Base-by-base conservation (phyloP, 78 protist species). In the Cavenderia fasciculata region DNA sequence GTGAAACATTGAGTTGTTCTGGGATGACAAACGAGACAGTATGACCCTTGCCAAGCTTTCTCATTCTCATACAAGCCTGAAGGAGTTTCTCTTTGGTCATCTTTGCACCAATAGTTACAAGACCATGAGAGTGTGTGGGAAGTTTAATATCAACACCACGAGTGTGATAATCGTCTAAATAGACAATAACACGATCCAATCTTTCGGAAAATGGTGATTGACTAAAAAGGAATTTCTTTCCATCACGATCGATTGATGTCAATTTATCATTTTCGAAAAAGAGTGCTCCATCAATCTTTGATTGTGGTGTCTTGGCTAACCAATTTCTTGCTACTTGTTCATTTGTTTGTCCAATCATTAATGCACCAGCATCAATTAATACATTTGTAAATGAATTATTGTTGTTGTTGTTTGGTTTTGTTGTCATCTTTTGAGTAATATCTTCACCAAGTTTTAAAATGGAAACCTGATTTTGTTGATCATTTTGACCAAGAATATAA, bases 311-410 rank as follows among this genome's bases (percentile, higher is more conserved):
- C 4, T 43, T n/a, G 16, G 4, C 47, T 5, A 71, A 34, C 41
- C 10, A 56, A 18, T 6, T 4, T 43, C 36, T 71, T 7, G 62
- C 77, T 19, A 71, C 56, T 56, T 71, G 57, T 6, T 19, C 31
- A 44, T 71, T 71, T 8, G 77, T 29, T 23, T n/a, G 31, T 21
- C 77, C 77, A 12, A 56, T 56, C 61, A 71, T 71, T 18, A 71
- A 34, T 12, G 77, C 77, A 71, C 77, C 77, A 27, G 68, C 11
- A 71, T 71, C 77, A 34, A 71, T 71, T 7, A 71, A 44, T 12
- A 71, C 77, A 18, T 44, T 2, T 33, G 68, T n/a, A 44, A 40
- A 40, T 10, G 4, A n/a, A n/a, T n/a, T n/a, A n/a, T n/a, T n/a
- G n/a, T n/a, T n/a, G n/a, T n/a, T n/a, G 5, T 7, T 18, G 21